These are phyloP conservation scores for Eutrema salsugineum DNA, from an alignment of 441 rosid species.

Conservation along the genomic window DNA sequence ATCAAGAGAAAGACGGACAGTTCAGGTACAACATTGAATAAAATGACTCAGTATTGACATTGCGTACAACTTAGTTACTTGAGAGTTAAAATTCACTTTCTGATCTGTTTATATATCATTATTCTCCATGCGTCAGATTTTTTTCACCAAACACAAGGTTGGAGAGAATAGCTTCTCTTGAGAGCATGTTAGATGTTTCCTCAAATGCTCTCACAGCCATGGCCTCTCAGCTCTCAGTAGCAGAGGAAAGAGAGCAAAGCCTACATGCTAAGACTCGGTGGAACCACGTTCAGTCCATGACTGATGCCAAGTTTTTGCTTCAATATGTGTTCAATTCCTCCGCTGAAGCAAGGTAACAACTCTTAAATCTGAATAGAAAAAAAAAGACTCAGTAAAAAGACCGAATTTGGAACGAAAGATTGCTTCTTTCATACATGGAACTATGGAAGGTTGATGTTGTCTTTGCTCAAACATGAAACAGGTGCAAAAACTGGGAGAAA, in stretches of 20 bases:
- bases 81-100: conserved; percentile 4
- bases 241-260: conserved; percentile 62
- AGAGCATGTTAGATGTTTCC: conserved; percentile 63
- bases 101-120: conserved; percentile 25
- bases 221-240: conserved; percentile 75
- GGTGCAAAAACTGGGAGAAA: conserved; percentile 61
- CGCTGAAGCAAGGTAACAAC: conserved; percentile 53
- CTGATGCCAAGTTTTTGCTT: conserved; percentile 67
- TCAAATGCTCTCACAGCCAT: conserved; percentile 53
- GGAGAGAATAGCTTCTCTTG: conserved; percentile 58
- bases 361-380: background rate
- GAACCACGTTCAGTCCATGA: conserved; percentile 56
- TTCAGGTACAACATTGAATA: conserved; percentile 34
- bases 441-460: background rate
- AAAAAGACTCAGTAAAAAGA: background rate
- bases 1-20: conserved; percentile 44
- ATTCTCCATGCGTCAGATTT: conserved; percentile 30
- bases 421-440: background rate
- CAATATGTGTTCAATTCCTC: conserved; percentile 54
- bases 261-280: conserved; percentile 52
- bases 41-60: background rate
- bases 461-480: conserved; percentile 14
- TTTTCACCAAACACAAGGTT: conserved; percentile 57
- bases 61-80: background rate
- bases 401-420: background rate